A percentile compares a stretch with the other conserved stretches of the same genome.
phyloP scores from a whole-genome alignment of 106 monocot genomes.

The Dioscorea zingiberensis region DNA sequence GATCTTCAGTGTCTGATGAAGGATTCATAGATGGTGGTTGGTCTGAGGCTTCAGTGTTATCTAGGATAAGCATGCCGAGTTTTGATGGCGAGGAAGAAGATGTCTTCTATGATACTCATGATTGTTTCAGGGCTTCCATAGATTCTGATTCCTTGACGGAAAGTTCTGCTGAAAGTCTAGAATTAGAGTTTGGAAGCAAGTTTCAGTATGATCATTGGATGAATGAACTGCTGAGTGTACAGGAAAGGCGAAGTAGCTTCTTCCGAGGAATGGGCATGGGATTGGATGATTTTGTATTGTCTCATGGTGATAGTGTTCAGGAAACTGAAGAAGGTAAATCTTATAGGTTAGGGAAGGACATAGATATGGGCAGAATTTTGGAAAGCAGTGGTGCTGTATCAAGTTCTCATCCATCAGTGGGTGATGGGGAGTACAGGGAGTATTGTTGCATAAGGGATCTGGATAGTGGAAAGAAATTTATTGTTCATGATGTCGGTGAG shows the following conservation, averaged over 20 bases:
- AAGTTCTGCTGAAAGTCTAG: slow-evolving; percentile 3
- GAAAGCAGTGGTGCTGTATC: slow-evolving; percentile 18
- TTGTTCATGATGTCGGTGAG: slow-evolving; percentile 21
- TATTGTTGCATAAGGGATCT: slow-evolving; percentile 39
- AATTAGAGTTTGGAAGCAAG: slow-evolving; percentile 1
- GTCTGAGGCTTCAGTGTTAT: slow-evolving; percentile 1
- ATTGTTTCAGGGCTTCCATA: slow-evolving; percentile 18
- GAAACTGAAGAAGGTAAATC: slow-evolving; percentile 4
- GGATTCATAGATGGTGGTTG: slow-evolving; percentile 16
- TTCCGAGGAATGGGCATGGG: slow-evolving; percentile 41
- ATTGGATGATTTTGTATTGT: slow-evolving; percentile 23
- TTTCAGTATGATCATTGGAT: slow-evolving; percentile 40
- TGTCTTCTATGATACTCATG: slow-evolving; percentile 49
- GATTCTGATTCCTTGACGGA: slow-evolving; percentile 22
- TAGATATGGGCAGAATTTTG: slow-evolving; percentile 7
- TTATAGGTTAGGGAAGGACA: slow-evolving; percentile 3
- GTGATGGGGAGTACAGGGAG: slow-evolving; percentile 1
- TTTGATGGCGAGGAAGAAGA: slow-evolving; percentile 26
- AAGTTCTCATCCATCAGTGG: slow-evolving; percentile 6
- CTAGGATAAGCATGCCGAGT: slow-evolving; percentile 38
- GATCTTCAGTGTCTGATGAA: slow-evolving; percentile 2
- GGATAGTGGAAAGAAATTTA: slow-evolving; percentile 45
- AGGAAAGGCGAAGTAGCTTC: slow-evolving; percentile 51
- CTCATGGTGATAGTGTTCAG: neutral
- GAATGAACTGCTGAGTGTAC: slow-evolving; percentile 34